Evolutionary conservation across 2,329 filamentous ascomycete species (phyloP).

Genomic region (Paecilomyces sp.): DNA sequence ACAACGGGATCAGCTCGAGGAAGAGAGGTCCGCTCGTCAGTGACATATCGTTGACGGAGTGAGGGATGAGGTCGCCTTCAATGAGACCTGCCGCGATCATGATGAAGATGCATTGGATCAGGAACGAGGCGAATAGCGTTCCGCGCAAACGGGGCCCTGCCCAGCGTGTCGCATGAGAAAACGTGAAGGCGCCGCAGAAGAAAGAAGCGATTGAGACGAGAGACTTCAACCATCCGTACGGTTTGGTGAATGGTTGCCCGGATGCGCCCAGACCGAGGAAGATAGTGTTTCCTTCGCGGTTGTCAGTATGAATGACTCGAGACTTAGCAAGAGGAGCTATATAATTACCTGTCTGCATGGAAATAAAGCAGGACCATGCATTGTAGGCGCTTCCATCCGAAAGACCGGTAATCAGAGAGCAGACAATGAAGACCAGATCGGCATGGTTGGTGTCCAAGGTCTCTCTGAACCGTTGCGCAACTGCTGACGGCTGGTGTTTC

Average conservation of each 20-base stretch:
- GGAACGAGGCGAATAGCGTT: constrained; percentile 35
- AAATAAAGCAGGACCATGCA: constrained; percentile 41
- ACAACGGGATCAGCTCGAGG: constrained; percentile 36
- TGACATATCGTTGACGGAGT: constrained; percentile 12
- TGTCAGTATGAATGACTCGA: not conserved
- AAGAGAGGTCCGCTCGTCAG: constrained; percentile 23
- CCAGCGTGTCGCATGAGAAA: constrained; percentile 29
- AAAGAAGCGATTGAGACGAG: constrained; percentile 35
- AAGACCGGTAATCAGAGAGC: constrained; percentile 36
- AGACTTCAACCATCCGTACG: constrained; percentile 39
- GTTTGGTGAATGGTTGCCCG: constrained; percentile 28
- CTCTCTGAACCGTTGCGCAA: constrained; percentile 21
- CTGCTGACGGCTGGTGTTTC: not conserved
- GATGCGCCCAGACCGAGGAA: constrained; percentile 40
- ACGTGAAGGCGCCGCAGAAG: constrained; percentile 34
- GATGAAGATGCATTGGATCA: constrained; percentile 31
- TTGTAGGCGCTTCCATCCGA: constrained; percentile 41
- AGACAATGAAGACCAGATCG: constrained; percentile 30
- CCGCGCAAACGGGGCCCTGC: constrained; percentile 26
- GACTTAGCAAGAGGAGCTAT: constrained; percentile 2
- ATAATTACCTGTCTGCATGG: constrained; percentile 39
- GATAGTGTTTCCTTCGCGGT: constrained; percentile 36
- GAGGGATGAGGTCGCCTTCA: constrained; percentile 31
- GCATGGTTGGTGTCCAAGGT: constrained; percentile 23
- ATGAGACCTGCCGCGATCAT: constrained; percentile 34